Conservation (phyloP, 139 green algal genomes). For the Micractinium sp. region DNA sequence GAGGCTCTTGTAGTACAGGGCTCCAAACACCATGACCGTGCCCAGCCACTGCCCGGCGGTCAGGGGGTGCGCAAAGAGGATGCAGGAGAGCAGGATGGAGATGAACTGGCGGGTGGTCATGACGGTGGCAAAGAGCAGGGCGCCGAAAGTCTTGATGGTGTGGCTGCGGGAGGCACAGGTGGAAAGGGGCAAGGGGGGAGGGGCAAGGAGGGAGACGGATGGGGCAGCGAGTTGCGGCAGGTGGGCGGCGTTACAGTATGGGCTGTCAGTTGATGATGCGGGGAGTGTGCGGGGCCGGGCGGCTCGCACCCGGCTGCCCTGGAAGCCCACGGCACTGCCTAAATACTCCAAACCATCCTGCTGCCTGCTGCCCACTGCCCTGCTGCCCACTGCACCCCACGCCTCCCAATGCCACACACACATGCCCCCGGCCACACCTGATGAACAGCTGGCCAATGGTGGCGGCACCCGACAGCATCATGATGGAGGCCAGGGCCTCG, state of each 20-base stretch:
- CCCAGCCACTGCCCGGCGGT: conserved; percentile 68
- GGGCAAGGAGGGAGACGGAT: not conserved
- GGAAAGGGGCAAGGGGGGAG: not conserved
- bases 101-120: conserved; percentile 96
- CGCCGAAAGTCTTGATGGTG: conserved; percentile 41
- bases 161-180: not conserved
- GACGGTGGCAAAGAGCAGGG: conserved; percentile 90
- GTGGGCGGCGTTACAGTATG: too few relatives aligned
- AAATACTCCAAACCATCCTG: not conserved
- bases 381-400: too few relatives aligned
- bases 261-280: too few relatives aligned
- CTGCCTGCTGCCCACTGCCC: not conserved
- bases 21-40: conserved; percentile 67
- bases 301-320: not conserved
- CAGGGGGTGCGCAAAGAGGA: conserved; percentile 88
- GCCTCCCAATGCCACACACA: not conserved
- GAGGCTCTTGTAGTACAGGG: conserved; percentile 69
- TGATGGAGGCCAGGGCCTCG: conserved; percentile 56
- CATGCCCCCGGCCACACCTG: conserved; percentile 1
- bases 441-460: conserved; percentile 85
- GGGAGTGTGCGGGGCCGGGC: too few relatives aligned
- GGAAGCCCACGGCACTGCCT: not conserved
- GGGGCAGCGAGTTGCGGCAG: too few relatives aligned
- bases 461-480: conserved; percentile 64
- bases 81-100: conserved; percentile 89